These are phyloP conservation scores for Phialophora verrucosa DNA, from an alignment of 2,329 filamentous ascomycete species.

Conservation along the genomic window DNA sequence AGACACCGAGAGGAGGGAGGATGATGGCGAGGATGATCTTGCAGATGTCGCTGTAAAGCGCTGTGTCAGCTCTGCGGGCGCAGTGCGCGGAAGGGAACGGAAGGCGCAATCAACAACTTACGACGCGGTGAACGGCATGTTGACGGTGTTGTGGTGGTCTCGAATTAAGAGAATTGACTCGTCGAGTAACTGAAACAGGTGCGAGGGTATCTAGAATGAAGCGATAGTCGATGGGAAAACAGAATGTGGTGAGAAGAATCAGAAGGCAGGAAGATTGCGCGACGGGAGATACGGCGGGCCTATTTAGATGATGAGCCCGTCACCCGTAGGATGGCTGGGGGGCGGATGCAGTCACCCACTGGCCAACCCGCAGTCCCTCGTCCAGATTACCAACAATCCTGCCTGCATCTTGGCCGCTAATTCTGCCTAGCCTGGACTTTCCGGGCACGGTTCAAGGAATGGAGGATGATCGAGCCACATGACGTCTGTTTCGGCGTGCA, in stretches of 20 bases:
- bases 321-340: slow-evolving; percentile 14
- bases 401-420: slow-evolving; percentile 12
- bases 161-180: not conserved
- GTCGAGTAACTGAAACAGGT: not conserved
- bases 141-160: slow-evolving; percentile 39
- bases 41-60: slow-evolving; percentile 68
- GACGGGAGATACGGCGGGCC: slow-evolving; percentile 7
- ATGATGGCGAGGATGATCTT: slow-evolving; percentile 88
- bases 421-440: slow-evolving; percentile 10
- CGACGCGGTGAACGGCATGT: slow-evolving; percentile 59
- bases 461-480: slow-evolving; percentile 19
- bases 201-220: slow-evolving; percentile 9
- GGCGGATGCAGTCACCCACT: slow-evolving; percentile 16
- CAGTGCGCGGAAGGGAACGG: slow-evolving; percentile 27
- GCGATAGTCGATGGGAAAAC: slow-evolving; percentile 1
- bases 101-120: slow-evolving; percentile 45
- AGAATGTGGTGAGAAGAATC: not conserved
- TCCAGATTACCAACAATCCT: slow-evolving; percentile 19
- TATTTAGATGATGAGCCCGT: slow-evolving; percentile 14
- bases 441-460: slow-evolving; percentile 11
- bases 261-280: slow-evolving; percentile 18
- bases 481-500: slow-evolving; percentile 11
- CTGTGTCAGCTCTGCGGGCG: slow-evolving; percentile 27
- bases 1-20: slow-evolving; percentile 88
- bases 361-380: slow-evolving; percentile 8